Evolutionary conservation across 1,284 basidiomycete genomes (phyloP).

Genomic region (Ceratobasidium sp.): DNA sequence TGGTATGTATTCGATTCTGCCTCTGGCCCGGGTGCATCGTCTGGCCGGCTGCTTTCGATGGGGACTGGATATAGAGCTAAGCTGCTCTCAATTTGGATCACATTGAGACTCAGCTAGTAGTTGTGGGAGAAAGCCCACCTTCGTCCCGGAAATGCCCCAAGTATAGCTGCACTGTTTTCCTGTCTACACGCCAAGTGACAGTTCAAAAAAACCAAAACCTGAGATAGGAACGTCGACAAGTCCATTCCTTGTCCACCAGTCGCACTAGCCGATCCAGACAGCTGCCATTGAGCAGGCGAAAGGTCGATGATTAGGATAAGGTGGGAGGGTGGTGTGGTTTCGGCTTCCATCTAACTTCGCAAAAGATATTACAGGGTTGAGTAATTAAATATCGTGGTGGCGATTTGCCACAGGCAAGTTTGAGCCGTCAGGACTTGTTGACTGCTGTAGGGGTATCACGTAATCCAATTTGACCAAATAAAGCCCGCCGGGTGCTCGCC

Average conservation of each 20-base stretch:
- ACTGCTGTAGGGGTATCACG: neutral
- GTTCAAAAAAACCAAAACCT: slow-evolving; percentile 89
- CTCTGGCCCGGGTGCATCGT: slow-evolving; percentile 49
- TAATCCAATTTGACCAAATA: slow-evolving; percentile 1
- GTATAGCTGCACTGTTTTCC: slow-evolving; percentile 92
- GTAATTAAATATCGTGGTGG: neutral
- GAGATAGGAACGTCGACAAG: slow-evolving; percentile 72
- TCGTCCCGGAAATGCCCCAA: slow-evolving; percentile 83
- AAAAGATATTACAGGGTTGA: neutral
- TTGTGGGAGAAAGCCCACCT: slow-evolving; percentile 58
- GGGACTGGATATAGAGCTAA: slow-evolving; percentile 74
- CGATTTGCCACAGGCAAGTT: slow-evolving; percentile 7
- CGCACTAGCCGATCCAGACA: slow-evolving; percentile 57
- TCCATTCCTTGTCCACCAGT: slow-evolving; percentile 60
- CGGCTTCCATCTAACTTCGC: slow-evolving; percentile 9
- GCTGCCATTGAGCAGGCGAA: slow-evolving; percentile 81
- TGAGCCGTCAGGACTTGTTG: neutral
- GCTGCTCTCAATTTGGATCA: slow-evolving; percentile 51
- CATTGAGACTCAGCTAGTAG: neutral
- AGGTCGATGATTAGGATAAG: slow-evolving; percentile 84
- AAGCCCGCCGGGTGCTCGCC: too few species aligned
- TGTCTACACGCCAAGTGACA: slow-evolving; percentile 89
- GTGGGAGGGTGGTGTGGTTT: slow-evolving; percentile 61
- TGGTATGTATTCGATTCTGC: slow-evolving; percentile 82
- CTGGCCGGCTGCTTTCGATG: slow-evolving; percentile 51